Base-by-base conservation (phyloP, 1,139 yeast genomes). In the Pneumocystis canis region DNA sequence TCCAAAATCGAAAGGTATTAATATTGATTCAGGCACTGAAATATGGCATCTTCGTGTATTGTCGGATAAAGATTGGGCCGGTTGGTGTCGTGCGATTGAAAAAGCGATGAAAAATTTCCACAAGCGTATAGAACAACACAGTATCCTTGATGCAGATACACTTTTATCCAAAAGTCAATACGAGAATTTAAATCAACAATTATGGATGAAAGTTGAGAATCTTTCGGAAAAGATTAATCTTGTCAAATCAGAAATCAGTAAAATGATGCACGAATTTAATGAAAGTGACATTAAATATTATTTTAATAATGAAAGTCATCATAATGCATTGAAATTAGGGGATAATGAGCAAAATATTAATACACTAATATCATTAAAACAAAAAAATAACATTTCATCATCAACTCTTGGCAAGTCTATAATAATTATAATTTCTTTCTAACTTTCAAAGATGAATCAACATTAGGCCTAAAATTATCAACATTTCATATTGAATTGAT, bases 21-120 rank as follows among this genome's bases (percentile, higher is more conserved):
- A 86, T 62, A 80, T 92, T 67, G 97, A 92, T 73, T 89, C 97
- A 0, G 98, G 98, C 1, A 85, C 92, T 84, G 98, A 92, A 72
- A 84, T 88, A 18, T 92, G 98, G 98, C 84, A 83, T 61, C 77
- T 92, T 67, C 87, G 86, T 69, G 88, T 97, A 0, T 75, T 80
- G 58, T 82, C 80, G 63, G 74, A 74, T 18, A 77, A 78, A 3
- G 92, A 87, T 68, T 92, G 89, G 78, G 80, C 82, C 58, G 79
- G 82, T 9, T 92, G 98, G 98, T 82, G 87, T 9, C 80, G 83
- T 61, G 95, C 96, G 0, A 80, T 89, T 67, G 83, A 84, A 47
- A 47, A 47, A 25, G 54, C 54, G 1, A 28, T 28, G 11, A 47
- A 47, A 47, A 47, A 68, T 74, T 47, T 14, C 62, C 66, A 16